Percentiles rank a stretch among this genome's conserved stretches.
These are phyloP conservation scores for Daldinia sp. DNA, from an alignment of 2,329 filamentous ascomycete species.

Conservation along the genomic window DNA sequence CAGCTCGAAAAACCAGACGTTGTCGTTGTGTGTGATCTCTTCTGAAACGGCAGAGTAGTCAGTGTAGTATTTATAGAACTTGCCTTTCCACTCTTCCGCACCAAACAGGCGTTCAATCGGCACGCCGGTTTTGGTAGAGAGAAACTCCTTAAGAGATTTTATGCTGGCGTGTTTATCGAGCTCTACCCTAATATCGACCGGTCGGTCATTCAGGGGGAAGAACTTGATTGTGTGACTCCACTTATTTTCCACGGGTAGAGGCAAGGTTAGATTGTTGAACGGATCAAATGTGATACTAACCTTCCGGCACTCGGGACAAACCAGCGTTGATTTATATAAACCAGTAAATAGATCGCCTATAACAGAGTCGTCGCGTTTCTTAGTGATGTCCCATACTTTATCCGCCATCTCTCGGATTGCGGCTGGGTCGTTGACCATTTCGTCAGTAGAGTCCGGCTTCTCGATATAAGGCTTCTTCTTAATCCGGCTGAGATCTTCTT, in stretches of 20 bases:
- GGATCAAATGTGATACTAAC: slow-evolving; percentile 99
- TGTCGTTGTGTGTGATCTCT: slow-evolving; percentile 71
- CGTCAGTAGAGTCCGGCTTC: slow-evolving; percentile 96
- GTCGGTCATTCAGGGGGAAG: slow-evolving; percentile 76
- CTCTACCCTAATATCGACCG: slow-evolving; percentile 79
- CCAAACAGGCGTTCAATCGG: slow-evolving; percentile 74
- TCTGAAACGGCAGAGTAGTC: slow-evolving; percentile 74
- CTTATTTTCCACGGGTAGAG: slow-evolving; percentile 84
- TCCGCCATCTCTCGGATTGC: slow-evolving; percentile 87
- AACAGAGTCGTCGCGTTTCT: slow-evolving; percentile 90
- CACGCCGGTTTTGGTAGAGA: slow-evolving; percentile 73
- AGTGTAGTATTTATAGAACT: slow-evolving; percentile 87
- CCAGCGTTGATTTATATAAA: slow-evolving; percentile 97
- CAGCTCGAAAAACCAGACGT: slow-evolving; percentile 78
- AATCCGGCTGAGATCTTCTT: slow-evolving; percentile 94
- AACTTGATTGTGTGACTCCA: slow-evolving; percentile 81
- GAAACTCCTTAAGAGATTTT: slow-evolving; percentile 71
- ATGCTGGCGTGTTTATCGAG: slow-evolving; percentile 79
- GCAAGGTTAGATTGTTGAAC: slow-evolving; percentile 92
- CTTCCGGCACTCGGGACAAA: slow-evolving; percentile 90
- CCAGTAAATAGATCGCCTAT: slow-evolving; percentile 96
- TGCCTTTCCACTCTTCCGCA: slow-evolving; percentile 81
- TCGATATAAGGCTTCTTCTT: slow-evolving; percentile 97
- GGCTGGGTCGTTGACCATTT: slow-evolving; percentile 84
- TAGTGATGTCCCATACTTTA: slow-evolving; percentile 90